Conservation (phyloP, 495 filamentous ascomycete species). For the Tetracladium setigerum region DNA sequence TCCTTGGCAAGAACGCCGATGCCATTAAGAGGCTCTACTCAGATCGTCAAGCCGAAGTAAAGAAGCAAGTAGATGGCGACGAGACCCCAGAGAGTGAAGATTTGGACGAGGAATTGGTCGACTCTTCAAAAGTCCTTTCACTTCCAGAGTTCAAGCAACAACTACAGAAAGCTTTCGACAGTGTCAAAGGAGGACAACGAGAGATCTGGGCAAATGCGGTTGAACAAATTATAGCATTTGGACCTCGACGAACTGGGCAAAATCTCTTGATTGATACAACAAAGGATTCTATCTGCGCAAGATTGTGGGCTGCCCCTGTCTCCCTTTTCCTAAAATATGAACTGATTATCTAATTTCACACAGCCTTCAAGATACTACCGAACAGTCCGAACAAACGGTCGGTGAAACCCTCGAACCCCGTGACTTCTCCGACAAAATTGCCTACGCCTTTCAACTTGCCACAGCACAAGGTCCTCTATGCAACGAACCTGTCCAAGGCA, state of each 20-base stretch:
- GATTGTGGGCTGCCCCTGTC: conserved; percentile 51
- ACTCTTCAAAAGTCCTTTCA: conserved; percentile 50
- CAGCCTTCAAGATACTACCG: conserved; percentile 20
- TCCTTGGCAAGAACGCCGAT: conserved; percentile 68
- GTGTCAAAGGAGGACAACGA: conserved; percentile 48
- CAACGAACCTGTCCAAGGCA: conserved; percentile 86
- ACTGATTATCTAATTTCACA: no score
- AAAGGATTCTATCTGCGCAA: conserved; percentile 59
- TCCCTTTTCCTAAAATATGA: background rate
- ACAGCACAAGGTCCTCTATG: conserved; percentile 86
- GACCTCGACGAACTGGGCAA: conserved; percentile 74
- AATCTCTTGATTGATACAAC: conserved; percentile 89
- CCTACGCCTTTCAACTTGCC: conserved; percentile 90
- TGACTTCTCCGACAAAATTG: conserved; percentile 83
- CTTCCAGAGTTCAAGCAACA: conserved; percentile 68
- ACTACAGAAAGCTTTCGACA: conserved; percentile 57
- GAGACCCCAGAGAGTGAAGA: conserved; percentile 35
- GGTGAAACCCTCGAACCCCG: conserved; percentile 53
- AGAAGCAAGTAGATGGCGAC: conserved; percentile 23
- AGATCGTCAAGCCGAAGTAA: conserved; percentile 44
- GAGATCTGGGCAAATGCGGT: conserved; percentile 73
- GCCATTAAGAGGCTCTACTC: conserved; percentile 76
- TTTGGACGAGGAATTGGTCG: conserved; percentile 39
- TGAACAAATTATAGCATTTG: conserved; percentile 82
- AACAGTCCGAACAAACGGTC: conserved; percentile 13